A percentile compares a stretch with the other conserved stretches of the same genome.
Conservation (phyloP, 257 asterid species). For the Echites panduratus region DNA sequence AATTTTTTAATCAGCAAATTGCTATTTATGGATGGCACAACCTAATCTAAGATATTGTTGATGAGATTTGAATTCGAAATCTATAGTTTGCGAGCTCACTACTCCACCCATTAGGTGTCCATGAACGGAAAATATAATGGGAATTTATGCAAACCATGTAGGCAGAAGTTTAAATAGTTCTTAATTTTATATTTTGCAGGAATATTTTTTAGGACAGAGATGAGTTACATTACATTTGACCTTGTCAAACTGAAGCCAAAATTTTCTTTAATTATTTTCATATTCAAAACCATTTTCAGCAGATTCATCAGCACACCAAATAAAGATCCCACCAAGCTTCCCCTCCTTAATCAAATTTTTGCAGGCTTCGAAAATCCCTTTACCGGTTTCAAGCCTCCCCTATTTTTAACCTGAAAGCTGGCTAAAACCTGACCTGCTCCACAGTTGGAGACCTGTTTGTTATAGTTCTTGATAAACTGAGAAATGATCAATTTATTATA, state of each 20-base stretch:
- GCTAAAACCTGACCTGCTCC: constrained; percentile 15
- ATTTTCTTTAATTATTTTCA: constrained; percentile 16
- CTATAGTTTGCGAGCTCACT: too few species aligned
- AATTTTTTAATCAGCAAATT: too few species aligned
- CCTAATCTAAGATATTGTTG: too few species aligned
- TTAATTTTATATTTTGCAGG: too few species aligned
- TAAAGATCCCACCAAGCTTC: constrained; percentile 17
- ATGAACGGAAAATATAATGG: too few species aligned
- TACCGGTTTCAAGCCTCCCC: constrained; percentile 14
- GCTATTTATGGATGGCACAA: too few species aligned
- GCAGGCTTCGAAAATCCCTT: constrained; percentile 21
- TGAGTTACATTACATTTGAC: too few species aligned
- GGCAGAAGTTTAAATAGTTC: too few species aligned
- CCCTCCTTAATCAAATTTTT: not conserved
- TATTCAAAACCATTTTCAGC: constrained; percentile 4
- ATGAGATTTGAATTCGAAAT: too few species aligned
- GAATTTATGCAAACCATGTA: too few species aligned
- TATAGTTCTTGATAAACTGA: constrained; percentile 3
- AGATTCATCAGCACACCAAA: constrained; percentile 26
- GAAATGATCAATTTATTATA: constrained; percentile 1
- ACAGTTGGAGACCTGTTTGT: constrained; percentile 9
- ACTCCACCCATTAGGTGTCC: too few species aligned
- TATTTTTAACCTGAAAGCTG: constrained; percentile 9
- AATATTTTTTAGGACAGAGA: too few species aligned
- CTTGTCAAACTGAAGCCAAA: constrained; percentile 4